Base-by-base conservation (phyloP, 1,284 basidiomycete genomes). In the Leucoagaricus sp. region DNA sequence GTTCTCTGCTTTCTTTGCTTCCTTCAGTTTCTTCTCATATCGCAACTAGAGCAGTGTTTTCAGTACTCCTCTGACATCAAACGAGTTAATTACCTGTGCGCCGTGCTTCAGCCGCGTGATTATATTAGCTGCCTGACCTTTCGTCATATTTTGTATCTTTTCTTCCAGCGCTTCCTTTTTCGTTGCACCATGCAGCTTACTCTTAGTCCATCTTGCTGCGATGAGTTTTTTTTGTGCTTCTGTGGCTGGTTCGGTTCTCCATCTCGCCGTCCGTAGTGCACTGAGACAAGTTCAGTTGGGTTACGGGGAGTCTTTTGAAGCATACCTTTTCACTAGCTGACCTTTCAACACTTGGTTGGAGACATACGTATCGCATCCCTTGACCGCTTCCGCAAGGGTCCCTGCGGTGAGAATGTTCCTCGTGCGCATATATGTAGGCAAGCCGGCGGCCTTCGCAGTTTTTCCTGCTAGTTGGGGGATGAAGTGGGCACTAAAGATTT, bases 101-200 rank as follows among this genome's bases (percentile, higher is more conserved):
- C 92, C 93, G 65, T 94, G 87, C 66, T 84, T 89, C 58, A 92
- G 60, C 9, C 91, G 82, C 21, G 85, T 86, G 58, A 94, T 89
- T 40, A 94, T 83, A 60, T 86, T 86, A 0, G 85, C 86, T 28
- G 92, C 91, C 60, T 90, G 80, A 0, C 93, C 92, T 69, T 90
- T 93, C 2, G 82, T 91, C 64, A 94, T 65, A 0, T 59, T 69
- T 47, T 66, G 67, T 15, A 85, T 66, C 38, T 67, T 68, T 21
- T 75, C 67, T 19, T 60, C 60, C 3, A 17, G 17, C 38, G n/a
- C 12, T 21, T 40, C 59, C 63, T 38, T 61, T 58, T 38, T 64
- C 59, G 2, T 53, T 58, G 10, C 51, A 28, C 49, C 57, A 13
- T 28, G 57, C 49, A 23, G 60, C 59, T 19, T 55, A 6, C 60